Conservation (phyloP, 2,329 filamentous ascomycete species). For the Penicillium sp. region DNA sequence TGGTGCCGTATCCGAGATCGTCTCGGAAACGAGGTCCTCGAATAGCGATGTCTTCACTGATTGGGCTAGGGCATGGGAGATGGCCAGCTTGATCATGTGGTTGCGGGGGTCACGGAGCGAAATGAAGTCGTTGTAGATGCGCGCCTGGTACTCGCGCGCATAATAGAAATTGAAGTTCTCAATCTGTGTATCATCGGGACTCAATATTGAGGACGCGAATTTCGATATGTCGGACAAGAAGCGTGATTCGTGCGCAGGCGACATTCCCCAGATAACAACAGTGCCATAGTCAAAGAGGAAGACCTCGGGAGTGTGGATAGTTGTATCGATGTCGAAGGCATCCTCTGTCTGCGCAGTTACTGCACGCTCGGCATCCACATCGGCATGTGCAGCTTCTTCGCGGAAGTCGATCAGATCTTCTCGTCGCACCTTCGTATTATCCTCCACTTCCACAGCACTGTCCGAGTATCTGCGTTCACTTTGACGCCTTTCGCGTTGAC, state of each 20-base stretch:
- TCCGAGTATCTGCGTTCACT: conserved; percentile 65
- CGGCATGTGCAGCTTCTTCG: conserved; percentile 33
- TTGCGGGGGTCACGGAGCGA: conserved; percentile 87
- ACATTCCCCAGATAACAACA: conserved; percentile 98
- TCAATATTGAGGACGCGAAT: conserved; percentile 86
- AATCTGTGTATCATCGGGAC: conserved; percentile 81
- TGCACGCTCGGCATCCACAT: conserved; percentile 22
- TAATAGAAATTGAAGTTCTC: conserved; percentile 99
- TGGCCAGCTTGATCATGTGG: conserved; percentile 97
- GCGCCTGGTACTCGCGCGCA: conserved; percentile 91
- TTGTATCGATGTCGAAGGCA: conserved; percentile 70
- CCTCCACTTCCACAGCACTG: conserved; percentile 61
- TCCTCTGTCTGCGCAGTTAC: conserved; percentile 27
- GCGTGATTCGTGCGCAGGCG: conserved; percentile 75
- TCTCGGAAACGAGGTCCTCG: conserved; percentile 89
- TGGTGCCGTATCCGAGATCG: conserved; percentile 86
- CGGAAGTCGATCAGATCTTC: conserved; percentile 62
- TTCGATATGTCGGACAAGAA: conserved; percentile 92
- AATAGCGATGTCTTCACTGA: conserved; percentile 97
- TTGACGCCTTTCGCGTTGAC: conserved; percentile 29
- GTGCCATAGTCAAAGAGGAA: conserved; percentile 98
- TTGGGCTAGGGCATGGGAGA: conserved; percentile 90
- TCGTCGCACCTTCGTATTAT: conserved; percentile 50
- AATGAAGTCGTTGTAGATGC: conserved; percentile 99
- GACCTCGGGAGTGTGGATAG: conserved; percentile 85